Evolutionary conservation across 2,329 filamentous ascomycete species (phyloP).

Genomic region (Sclerotiophoma versabilis): DNA sequence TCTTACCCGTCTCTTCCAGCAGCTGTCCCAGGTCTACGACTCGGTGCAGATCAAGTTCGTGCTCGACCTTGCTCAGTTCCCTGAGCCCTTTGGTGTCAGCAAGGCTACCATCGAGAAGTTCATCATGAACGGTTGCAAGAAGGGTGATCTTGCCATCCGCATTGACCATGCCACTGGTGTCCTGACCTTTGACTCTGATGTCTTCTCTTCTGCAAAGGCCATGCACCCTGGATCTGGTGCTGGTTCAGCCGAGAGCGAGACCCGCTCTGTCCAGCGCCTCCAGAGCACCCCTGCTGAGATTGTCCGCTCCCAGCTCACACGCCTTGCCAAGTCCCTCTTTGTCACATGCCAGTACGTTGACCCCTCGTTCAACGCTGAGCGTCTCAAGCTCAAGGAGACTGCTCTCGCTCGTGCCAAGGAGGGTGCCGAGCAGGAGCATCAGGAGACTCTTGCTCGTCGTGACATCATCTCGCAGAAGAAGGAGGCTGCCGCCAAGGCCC

Average conservation of each 20-base stretch:
- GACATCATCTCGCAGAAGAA: slow-evolving; percentile 96
- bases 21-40: slow-evolving; percentile 98
- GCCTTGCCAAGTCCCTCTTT: slow-evolving; percentile 88
- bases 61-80: slow-evolving; percentile 91
- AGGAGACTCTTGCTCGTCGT: slow-evolving; percentile 82
- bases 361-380: slow-evolving; percentile 82
- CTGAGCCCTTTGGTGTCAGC: slow-evolving; percentile 92
- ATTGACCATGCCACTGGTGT: slow-evolving; percentile 95
- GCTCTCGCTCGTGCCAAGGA: slow-evolving; percentile 83
- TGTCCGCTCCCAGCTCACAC: slow-evolving; percentile 90
- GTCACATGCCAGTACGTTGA: slow-evolving; percentile 97
- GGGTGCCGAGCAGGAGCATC: slow-evolving; percentile 91
- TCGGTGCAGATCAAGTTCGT: slow-evolving; percentile 95
- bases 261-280: slow-evolving; percentile 86
- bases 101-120: slow-evolving; percentile 97
- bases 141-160: slow-evolving; percentile 94
- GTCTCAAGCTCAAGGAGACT: slow-evolving; percentile 77
- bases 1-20: slow-evolving; percentile 96
- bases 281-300: slow-evolving; percentile 99
- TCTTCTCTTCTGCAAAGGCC: slow-evolving; percentile 96
- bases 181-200: slow-evolving; percentile 95
- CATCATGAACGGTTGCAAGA: slow-evolving; percentile 99
- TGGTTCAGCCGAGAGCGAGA: slow-evolving; percentile 86
- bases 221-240: slow-evolving; percentile 82
- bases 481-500: slow-evolving; percentile 87